These are phyloP conservation scores for Rhodosporidiobolus odoratus DNA, from an alignment of 768 basidiomycete species.

Conservation along the genomic window DNA sequence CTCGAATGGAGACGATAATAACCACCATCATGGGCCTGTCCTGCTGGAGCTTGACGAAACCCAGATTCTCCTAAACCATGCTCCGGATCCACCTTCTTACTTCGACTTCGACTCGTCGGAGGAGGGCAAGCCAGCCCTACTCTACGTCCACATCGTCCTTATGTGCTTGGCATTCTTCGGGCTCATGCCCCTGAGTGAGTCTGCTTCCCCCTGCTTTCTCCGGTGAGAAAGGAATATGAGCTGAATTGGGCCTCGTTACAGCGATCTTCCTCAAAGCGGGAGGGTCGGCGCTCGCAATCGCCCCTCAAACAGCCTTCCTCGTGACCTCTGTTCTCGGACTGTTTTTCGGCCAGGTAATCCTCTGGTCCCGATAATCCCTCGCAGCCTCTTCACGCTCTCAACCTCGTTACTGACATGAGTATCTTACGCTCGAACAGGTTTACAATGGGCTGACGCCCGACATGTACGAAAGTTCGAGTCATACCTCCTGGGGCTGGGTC, in stretches of 20 bases:
- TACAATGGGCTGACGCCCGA: conserved; percentile 77
- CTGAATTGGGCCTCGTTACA: conserved; percentile 43
- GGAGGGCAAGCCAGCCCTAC: conserved; percentile 9
- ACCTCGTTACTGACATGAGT: conserved; percentile 60
- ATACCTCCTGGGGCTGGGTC: conserved; percentile 62
- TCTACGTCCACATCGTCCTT: conserved; percentile 60
- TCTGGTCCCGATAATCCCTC: no score
- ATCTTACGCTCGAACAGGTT: conserved; percentile 55
- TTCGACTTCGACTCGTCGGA: conserved; percentile 62
- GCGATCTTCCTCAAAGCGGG: conserved; percentile 75
- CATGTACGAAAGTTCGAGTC: conserved; percentile 59
- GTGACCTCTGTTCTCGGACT: conserved; percentile 60
- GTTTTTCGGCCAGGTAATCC: conserved; percentile 53
- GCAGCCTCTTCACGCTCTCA: conserved; percentile 39
- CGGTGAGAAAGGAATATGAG: neutral
- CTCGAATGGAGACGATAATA: conserved; percentile 1
- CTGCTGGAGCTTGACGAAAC: conserved; percentile 62
- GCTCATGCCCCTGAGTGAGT: conserved; percentile 70
- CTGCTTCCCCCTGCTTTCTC: neutral
- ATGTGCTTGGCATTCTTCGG: conserved; percentile 78
- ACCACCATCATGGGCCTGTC: conserved; percentile 12
- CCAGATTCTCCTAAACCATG: conserved; percentile 60
- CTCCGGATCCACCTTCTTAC: conserved; percentile 72
- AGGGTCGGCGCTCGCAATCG: conserved; percentile 60
- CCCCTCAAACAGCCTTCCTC: conserved; percentile 63